Percentiles rank a stretch among this genome's conserved stretches.
phyloP scores from a whole-genome alignment of 352 stramenopile species.

The Globisporangium heterothallicum region DNA sequence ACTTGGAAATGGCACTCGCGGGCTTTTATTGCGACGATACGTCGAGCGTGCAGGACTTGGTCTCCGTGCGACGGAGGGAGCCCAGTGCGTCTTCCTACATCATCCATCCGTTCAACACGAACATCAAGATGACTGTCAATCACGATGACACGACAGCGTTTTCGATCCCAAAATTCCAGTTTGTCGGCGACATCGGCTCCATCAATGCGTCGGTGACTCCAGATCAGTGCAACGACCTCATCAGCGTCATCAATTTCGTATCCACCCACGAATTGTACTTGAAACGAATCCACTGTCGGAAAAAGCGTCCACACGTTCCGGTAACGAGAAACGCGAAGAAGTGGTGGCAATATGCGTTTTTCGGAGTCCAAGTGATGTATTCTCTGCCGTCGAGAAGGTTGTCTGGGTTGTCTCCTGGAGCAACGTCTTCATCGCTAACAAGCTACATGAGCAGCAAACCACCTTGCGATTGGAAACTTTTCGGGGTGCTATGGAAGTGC shows the following conservation, averaged over 20 bases:
- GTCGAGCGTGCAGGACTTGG: constrained; percentile 19
- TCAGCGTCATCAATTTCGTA: constrained; percentile 74
- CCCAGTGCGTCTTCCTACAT: constrained; percentile 38
- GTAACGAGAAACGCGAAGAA: constrained; percentile 37
- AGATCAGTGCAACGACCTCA: constrained; percentile 72
- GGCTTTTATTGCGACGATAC: constrained; percentile 68
- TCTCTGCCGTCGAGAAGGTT: constrained; percentile 15
- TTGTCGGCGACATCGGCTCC: constrained; percentile 61
- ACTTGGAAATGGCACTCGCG: constrained; percentile 45
- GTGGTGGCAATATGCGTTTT: constrained; percentile 81
- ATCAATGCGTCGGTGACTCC: constrained; percentile 61
- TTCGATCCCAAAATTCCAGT: constrained; percentile 67
- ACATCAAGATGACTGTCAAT: constrained; percentile 72
- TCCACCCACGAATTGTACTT: constrained; percentile 78
- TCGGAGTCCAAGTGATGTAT: constrained; percentile 63
- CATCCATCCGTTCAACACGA: constrained; percentile 69
- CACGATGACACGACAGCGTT: constrained; percentile 61
- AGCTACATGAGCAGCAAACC: constrained; percentile 10
- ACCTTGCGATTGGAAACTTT: constrained; percentile 55
- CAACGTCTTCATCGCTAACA: constrained; percentile 6
- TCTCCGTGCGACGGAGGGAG: constrained; percentile 17
- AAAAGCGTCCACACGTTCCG: constrained; percentile 47
- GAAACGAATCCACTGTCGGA: constrained; percentile 72
- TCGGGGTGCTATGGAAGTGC: constrained; percentile 44
- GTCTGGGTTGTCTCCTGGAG: background rate